Evolutionary conservation across 768 basidiomycete species (phyloP).

Genomic region (Russula sp.): DNA sequence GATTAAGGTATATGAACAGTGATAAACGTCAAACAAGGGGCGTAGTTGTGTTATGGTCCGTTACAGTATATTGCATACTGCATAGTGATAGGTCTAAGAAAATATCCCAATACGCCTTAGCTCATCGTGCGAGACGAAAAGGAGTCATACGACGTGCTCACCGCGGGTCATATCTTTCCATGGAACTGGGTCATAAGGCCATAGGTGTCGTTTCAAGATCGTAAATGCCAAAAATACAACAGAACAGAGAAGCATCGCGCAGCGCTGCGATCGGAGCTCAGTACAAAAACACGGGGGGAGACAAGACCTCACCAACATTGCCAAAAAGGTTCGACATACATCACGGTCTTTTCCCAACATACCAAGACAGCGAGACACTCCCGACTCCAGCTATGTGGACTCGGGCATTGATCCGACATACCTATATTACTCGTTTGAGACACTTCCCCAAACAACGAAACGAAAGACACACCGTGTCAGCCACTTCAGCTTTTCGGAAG

Average conservation of each 20-base stretch:
- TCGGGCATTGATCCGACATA: conserved; percentile 70
- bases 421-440: conserved; percentile 35
- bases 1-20: conserved; percentile 14
- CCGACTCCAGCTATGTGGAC: conserved; percentile 70
- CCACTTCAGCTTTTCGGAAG: conserved; percentile 68
- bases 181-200: conserved; percentile 13
- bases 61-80: conserved; percentile 16
- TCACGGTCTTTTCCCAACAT: conserved; percentile 42
- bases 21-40: neutral
- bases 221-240: conserved; percentile 19
- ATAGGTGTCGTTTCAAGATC: conserved; percentile 17
- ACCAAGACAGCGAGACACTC: conserved; percentile 74
- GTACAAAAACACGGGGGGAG: neutral
- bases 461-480: conserved; percentile 56
- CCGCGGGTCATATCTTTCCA: neutral
- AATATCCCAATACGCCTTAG: neutral
- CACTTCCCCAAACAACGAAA: neutral
- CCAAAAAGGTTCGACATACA: neutral
- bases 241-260: conserved; percentile 5
- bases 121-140: neutral
- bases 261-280: neutral
- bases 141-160: neutral
- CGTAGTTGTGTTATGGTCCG: conserved; percentile 4
- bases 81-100: conserved; percentile 5
- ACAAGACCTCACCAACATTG: neutral